phyloP scores from a whole-genome alignment of 1,284 basidiomycete genomes.

The Cryptococcus depauperatus region DNA sequence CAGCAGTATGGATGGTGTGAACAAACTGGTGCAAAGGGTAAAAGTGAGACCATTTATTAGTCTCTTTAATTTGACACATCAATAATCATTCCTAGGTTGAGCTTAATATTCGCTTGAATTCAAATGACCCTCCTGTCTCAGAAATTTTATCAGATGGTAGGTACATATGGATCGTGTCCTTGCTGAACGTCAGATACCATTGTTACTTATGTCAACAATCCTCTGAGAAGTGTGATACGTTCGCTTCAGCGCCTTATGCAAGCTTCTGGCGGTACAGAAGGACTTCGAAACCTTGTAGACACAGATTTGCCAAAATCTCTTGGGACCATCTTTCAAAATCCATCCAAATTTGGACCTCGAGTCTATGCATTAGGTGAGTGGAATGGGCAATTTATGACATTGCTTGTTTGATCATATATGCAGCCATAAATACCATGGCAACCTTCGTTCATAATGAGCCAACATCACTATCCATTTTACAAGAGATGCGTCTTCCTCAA shows the following conservation, averaged over 20 bases:
- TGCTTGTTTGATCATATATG: no score
- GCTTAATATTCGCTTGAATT: conserved; percentile 5
- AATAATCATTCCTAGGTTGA: conserved; percentile 16
- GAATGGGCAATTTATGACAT: no score
- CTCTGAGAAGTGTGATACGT: conserved; percentile 80
- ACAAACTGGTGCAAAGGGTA: conserved; percentile 75
- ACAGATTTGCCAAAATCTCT: conserved; percentile 76
- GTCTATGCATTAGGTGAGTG: conserved; percentile 67
- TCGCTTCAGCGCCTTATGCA: conserved; percentile 96
- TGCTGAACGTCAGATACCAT: conserved; percentile 13
- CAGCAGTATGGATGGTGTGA: conserved; percentile 74
- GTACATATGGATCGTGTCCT: not conserved
- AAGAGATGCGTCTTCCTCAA: conserved; percentile 85
- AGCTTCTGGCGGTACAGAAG: conserved; percentile 85
- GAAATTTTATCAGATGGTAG: conserved; percentile 17
- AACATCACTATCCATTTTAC: conserved; percentile 82
- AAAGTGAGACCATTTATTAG: conserved; percentile 53
- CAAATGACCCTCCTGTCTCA: not conserved
- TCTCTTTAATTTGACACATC: no score
- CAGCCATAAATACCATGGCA: conserved; percentile 93
- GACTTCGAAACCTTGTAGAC: conserved; percentile 89
- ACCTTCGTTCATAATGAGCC: conserved; percentile 99
- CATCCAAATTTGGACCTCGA: conserved; percentile 75
- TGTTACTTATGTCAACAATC: conserved; percentile 25
- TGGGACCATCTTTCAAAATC: conserved; percentile 78